Evolutionary conservation across 2,329 filamentous ascomycete species (phyloP).

Genomic region (Colletotrichum sp.): DNA sequence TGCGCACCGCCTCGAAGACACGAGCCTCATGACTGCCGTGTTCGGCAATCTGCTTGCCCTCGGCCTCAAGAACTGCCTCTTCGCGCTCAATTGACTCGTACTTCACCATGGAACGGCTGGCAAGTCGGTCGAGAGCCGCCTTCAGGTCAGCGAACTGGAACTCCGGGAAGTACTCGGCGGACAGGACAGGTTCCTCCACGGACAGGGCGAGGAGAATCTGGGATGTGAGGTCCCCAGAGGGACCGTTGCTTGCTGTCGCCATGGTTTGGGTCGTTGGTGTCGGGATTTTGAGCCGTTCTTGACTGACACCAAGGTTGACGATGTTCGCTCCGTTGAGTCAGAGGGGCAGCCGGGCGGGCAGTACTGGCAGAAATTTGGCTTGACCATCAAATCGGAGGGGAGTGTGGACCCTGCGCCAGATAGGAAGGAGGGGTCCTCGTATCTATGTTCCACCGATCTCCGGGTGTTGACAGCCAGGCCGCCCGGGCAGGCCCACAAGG

Average conservation of each 20-base stretch:
- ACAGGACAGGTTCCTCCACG: constrained; percentile 68
- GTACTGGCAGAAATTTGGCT: constrained; percentile 18
- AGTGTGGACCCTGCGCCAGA: constrained; percentile 14
- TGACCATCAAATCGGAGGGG: constrained; percentile 14
- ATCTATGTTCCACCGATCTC: constrained; percentile 10
- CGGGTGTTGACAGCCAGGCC: background rate
- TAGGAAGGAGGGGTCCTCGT: constrained; percentile 18
- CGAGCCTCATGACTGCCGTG: constrained; percentile 84
- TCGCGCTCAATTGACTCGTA: constrained; percentile 87
- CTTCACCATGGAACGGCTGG: constrained; percentile 82
- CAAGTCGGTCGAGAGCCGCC: constrained; percentile 84
- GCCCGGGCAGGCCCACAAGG: background rate
- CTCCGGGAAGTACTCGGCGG: constrained; percentile 72
- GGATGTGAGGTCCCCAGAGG: constrained; percentile 63
- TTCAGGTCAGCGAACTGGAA: constrained; percentile 75
- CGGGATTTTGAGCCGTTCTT: background rate
- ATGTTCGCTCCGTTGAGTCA: constrained; percentile 18
- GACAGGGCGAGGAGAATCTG: constrained; percentile 71
- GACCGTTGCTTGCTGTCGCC: constrained; percentile 42
- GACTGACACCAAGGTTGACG: constrained; percentile 1
- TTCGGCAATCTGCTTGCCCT: constrained; percentile 73
- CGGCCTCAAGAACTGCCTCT: constrained; percentile 75
- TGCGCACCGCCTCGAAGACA: constrained; percentile 76
- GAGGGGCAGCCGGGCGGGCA: constrained; percentile 19
- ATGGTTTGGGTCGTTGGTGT: constrained; percentile 35